These are phyloP conservation scores for Colletotrichum tofieldiae DNA, from an alignment of 2,329 filamentous ascomycete genomes.

Conservation along the genomic window DNA sequence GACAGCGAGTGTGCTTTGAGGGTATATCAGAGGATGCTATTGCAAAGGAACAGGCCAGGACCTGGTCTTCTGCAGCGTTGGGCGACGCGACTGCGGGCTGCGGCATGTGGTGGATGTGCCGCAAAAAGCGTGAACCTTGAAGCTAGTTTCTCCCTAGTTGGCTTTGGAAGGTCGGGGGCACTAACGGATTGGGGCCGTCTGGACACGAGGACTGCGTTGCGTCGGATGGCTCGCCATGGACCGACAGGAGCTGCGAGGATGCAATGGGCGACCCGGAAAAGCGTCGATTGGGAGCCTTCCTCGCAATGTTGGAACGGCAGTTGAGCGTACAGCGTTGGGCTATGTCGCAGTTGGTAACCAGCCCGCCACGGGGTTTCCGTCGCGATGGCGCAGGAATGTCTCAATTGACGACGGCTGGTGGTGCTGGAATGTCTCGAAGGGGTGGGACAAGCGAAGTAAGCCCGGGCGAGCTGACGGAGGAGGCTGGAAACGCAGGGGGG, in stretches of 20 bases:
- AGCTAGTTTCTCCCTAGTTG: not conserved
- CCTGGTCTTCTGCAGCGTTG: slow-evolving; percentile 28
- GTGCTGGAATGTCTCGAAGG: slow-evolving; percentile 28
- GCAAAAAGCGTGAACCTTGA: slow-evolving; percentile 8
- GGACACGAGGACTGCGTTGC: slow-evolving; percentile 18
- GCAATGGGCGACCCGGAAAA: slow-evolving; percentile 2
- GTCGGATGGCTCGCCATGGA: slow-evolving; percentile 18
- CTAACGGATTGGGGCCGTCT: not conserved
- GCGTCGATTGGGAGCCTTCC: not conserved
- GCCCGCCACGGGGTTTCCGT: slow-evolving; percentile 12
- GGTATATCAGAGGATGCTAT: slow-evolving; percentile 35
- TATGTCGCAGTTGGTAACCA: slow-evolving; percentile 1
- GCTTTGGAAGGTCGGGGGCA: not conserved
- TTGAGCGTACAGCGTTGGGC: slow-evolving; percentile 10
- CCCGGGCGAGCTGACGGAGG: not conserved
- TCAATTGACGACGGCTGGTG: slow-evolving; percentile 27
- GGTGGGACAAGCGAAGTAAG: slow-evolving; percentile 12
- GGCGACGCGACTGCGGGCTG: slow-evolving; percentile 11
- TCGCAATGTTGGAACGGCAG: slow-evolving; percentile 18
- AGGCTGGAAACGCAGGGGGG: slow-evolving; percentile 16
- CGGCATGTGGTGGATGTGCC: slow-evolving; percentile 33
- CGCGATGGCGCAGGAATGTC: slow-evolving; percentile 37
- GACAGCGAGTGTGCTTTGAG: slow-evolving; percentile 32
- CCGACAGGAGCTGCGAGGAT: not conserved
- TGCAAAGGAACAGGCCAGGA: slow-evolving; percentile 33